Evolutionary conservation across 768 basidiomycete species (phyloP).

Genomic region (Serendipita sp.): DNA sequence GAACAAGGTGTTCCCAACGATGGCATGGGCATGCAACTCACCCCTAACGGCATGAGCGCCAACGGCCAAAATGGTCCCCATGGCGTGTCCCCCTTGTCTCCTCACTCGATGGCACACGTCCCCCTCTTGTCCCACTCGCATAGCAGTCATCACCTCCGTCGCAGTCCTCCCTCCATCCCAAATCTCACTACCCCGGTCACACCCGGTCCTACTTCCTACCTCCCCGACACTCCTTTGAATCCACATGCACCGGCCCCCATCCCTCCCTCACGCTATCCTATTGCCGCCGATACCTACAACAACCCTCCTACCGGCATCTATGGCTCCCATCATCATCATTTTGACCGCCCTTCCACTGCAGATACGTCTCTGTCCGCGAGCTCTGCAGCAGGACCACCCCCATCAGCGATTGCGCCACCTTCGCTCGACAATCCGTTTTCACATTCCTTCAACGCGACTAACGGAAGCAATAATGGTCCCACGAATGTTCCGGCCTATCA

Average conservation of each 20-base stretch:
- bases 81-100: background rate
- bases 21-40: background rate
- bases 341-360: conserved; percentile 4
- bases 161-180: background rate
- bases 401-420: background rate
- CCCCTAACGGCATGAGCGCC: background rate
- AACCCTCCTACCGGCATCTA: conserved; percentile 10
- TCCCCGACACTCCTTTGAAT: background rate
- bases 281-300: conserved; percentile 49
- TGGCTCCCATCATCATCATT: background rate
- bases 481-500: background rate
- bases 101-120: background rate
- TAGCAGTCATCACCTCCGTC: background rate
- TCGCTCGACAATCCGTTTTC: conserved; percentile 1
- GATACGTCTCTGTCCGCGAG: background rate
- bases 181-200: conserved; percentile 4
- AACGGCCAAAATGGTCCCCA: background rate
- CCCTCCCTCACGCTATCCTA: conserved; percentile 54
- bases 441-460: background rate
- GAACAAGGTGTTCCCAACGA: background rate
- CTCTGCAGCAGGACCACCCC: background rate
- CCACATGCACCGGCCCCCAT: conserved; percentile 19
- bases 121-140: background rate
- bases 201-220: background rate
- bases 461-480: conserved; percentile 4